Evolutionary conservation across 2,329 filamentous ascomycete species (phyloP).

Genomic region (Thielaviopsis musarum): DNA sequence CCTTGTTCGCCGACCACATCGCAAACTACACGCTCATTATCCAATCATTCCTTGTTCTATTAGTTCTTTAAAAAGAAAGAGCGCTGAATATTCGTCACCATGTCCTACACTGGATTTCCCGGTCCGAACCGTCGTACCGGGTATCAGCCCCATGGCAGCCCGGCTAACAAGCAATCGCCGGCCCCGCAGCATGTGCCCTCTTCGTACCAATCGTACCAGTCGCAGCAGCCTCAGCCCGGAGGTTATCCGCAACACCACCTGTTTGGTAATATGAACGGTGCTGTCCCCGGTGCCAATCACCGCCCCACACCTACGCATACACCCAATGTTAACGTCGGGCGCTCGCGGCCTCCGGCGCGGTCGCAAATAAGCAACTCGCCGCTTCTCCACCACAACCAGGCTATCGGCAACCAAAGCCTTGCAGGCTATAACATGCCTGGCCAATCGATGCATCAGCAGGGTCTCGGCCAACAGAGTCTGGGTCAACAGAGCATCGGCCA

Average conservation of each 20-base stretch:
- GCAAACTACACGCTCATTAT: background rate
- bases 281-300: conserved; percentile 31
- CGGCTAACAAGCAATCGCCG: conserved; percentile 38
- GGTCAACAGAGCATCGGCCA: conserved; percentile 13
- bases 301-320: conserved; percentile 28
- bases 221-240: conserved; percentile 19
- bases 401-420: conserved; percentile 14
- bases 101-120: background rate
- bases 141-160: conserved; percentile 25
- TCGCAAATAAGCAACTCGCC: conserved; percentile 22
- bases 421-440: conserved; percentile 16
- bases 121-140: background rate
- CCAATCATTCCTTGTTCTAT: background rate
- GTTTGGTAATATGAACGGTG: conserved; percentile 32
- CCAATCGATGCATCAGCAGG: conserved; percentile 18
- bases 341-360: conserved; percentile 25
- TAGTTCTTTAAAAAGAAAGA: background rate
- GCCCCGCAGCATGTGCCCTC: conserved; percentile 37
- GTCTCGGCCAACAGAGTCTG: conserved; percentile 13
- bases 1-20: background rate
- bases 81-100: background rate
- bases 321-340: conserved; percentile 29
- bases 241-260: conserved; percentile 34
- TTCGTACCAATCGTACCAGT: conserved; percentile 38
- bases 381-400: conserved; percentile 17